Base-by-base conservation (phyloP, 2,329 filamentous ascomycete species). In the Pyrenochaeta sp. region DNA sequence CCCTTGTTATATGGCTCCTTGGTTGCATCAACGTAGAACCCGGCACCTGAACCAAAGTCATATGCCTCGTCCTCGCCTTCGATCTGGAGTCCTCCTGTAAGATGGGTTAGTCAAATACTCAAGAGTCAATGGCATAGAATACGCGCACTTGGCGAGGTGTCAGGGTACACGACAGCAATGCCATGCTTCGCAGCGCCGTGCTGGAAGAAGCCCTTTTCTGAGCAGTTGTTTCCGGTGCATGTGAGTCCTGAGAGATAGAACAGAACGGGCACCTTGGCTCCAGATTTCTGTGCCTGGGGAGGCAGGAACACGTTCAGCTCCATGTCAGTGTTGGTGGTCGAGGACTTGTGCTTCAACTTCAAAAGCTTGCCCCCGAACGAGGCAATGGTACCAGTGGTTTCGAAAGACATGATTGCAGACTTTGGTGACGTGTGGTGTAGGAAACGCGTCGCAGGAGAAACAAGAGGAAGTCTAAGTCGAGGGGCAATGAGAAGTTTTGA, bases 201-300 rank as follows among this genome's bases (percentile, higher is more conserved):
- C 69, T 96, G 92, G 74, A 99, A 89, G 80, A 96, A 97, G 39
- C 92, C 94, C 71, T 86, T 87, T 65, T 87, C 84, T 2, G 84
- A 82, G 70, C 83, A 84, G 60, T 87, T 87, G 60, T 97, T 92
- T 23, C 90, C 91, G 1, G 91, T 93, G 80, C 94, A 99, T 49
- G 94, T 97, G 49, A 99, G 80, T 37, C 94, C 94, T 10, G 93
- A 93, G 46, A 99, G 86, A 75, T 93, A 99, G 76, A 96, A 86
- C 45, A 99, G 82, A 20, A 97, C 83, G 17, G 94, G 94, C 2
- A 90, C 85, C 62, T 88, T 88, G 42, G 78, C 72, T 27, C 62
- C 66, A 4, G 65, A 67, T 45, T 81, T 77, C 51, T 80, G 74
- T 42, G 89, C 84, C 62, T 86, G 79, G 2, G 89, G 85, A 17